These are phyloP conservation scores for Fusarium secorum DNA, from an alignment of 2,329 filamentous ascomycete genomes.

Conservation along the genomic window DNA sequence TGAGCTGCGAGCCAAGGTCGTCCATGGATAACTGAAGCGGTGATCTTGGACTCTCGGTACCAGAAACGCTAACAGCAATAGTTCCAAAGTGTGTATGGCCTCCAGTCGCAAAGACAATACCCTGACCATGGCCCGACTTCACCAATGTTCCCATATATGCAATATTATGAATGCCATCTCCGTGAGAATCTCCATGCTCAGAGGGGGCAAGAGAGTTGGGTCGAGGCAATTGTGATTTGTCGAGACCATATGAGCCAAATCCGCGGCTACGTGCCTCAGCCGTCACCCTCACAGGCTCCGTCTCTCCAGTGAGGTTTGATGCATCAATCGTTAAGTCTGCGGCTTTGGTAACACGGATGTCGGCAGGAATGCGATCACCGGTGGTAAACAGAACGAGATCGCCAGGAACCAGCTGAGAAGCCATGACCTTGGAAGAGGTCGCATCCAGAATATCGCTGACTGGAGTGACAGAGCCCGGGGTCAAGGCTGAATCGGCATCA, in stretches of 20 bases:
- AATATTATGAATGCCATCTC: slow-evolving; percentile 85
- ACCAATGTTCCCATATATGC: slow-evolving; percentile 98
- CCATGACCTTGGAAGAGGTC: slow-evolving; percentile 84
- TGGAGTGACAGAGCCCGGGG: slow-evolving; percentile 63
- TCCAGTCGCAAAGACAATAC: slow-evolving; percentile 96
- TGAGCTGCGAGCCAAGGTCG: slow-evolving; percentile 92
- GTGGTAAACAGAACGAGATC: slow-evolving; percentile 95
- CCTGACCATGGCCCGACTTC: slow-evolving; percentile 92
- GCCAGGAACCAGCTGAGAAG: slow-evolving; percentile 85
- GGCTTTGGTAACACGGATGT: slow-evolving; percentile 91
- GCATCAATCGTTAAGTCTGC: slow-evolving; percentile 93
- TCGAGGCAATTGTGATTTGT: slow-evolving; percentile 41
- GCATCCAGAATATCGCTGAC: slow-evolving; percentile 72
- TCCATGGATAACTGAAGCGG: slow-evolving; percentile 97
- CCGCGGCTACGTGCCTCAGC: slow-evolving; percentile 61
- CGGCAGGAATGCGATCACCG: slow-evolving; percentile 94
- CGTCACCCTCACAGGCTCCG: slow-evolving; percentile 86
- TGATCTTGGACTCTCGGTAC: slow-evolving; percentile 94
- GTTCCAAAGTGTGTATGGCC: slow-evolving; percentile 94
- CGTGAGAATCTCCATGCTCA: slow-evolving; percentile 67
- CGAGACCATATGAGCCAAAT: slow-evolving; percentile 41
- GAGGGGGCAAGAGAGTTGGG: slow-evolving; percentile 53
- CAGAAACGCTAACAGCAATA: slow-evolving; percentile 91
- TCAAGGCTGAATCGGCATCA: slow-evolving; percentile 54
- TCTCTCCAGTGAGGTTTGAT: slow-evolving; percentile 96